A percentile compares a stretch with the other conserved stretches of the same genome.
Conservation (phyloP, 2,329 filamentous ascomycete genomes). For the Fusarium poae region DNA sequence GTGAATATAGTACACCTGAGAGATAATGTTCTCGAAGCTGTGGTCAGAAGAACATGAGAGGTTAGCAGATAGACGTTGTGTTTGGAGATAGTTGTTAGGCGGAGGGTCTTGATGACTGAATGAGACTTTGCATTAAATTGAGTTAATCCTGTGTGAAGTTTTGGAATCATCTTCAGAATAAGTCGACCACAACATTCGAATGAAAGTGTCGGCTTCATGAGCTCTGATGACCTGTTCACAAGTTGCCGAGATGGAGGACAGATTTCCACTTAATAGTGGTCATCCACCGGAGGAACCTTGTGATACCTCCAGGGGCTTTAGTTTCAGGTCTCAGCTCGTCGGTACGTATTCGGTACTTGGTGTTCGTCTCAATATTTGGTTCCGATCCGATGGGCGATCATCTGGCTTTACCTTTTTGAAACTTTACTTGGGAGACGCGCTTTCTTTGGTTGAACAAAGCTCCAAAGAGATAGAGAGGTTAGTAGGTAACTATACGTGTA, state of each 20-base stretch:
- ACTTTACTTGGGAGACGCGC: background rate
- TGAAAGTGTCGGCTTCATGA: background rate
- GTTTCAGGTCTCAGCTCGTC: constrained; percentile 18
- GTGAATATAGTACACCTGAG: constrained; percentile 22
- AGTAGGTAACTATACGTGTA: too few species aligned
- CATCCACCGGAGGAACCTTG: constrained; percentile 13
- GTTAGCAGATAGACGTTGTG: constrained; percentile 43
- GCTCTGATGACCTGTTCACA: background rate
- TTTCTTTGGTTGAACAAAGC: background rate
- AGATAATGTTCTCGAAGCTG: constrained; percentile 43
- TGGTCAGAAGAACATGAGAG: constrained; percentile 30
- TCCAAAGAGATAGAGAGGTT: background rate
- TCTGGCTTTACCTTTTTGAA: background rate
- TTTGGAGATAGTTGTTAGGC: constrained; percentile 33
- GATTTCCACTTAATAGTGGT: constrained; percentile 21
- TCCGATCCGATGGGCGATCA: background rate
- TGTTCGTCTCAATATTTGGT: background rate
- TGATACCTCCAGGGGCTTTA: constrained; percentile 19
- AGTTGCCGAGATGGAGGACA: constrained; percentile 16
- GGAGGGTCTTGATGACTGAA: constrained; percentile 48
- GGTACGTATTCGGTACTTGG: constrained; percentile 1
- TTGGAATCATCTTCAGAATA: background rate
- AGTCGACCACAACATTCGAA: background rate
- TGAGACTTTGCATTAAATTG: constrained; percentile 44
- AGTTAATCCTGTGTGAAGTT: background rate